These are phyloP conservation scores for Grosmannia serpens DNA, from an alignment of 2,329 filamentous ascomycete species.

Conservation along the genomic window DNA sequence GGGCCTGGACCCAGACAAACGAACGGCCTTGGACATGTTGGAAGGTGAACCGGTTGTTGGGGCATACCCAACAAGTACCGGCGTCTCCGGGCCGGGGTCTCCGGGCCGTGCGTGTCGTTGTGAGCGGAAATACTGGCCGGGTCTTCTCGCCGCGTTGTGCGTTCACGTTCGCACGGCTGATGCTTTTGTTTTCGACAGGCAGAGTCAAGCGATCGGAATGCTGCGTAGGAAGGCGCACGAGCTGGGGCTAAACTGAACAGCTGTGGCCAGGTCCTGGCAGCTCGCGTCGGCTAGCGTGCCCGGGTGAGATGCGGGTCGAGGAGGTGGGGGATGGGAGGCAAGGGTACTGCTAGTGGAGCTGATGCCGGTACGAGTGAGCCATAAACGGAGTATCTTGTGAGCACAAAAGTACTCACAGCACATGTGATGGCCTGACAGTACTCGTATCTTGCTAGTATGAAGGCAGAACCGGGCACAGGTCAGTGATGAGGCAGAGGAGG, in stretches of 20 bases:
- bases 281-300: background rate
- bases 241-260: background rate
- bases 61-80: background rate
- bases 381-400: background rate
- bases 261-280: background rate
- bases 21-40: background rate
- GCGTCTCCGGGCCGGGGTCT: background rate
- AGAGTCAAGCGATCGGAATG: background rate
- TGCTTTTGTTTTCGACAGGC: background rate
- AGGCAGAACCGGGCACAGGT: background rate
- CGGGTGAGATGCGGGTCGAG: background rate
- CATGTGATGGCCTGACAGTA: too few relatives aligned
- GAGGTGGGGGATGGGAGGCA: background rate
- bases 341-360: background rate
- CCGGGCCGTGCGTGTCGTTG: too few relatives aligned
- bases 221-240: background rate
- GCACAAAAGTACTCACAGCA: background rate
- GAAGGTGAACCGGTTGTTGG: background rate
- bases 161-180: background rate
- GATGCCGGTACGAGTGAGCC: background rate
- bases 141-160: too few relatives aligned
- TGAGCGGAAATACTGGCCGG: too few relatives aligned
- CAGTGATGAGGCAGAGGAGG: background rate
- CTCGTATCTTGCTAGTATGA: too few relatives aligned
- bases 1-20: too few relatives aligned